Evolutionary conservation across 176 grass and related monocot species (phyloP), one percentile per base, ranked within the genome.

Genomic region (Elymus sibiricus): DNA sequence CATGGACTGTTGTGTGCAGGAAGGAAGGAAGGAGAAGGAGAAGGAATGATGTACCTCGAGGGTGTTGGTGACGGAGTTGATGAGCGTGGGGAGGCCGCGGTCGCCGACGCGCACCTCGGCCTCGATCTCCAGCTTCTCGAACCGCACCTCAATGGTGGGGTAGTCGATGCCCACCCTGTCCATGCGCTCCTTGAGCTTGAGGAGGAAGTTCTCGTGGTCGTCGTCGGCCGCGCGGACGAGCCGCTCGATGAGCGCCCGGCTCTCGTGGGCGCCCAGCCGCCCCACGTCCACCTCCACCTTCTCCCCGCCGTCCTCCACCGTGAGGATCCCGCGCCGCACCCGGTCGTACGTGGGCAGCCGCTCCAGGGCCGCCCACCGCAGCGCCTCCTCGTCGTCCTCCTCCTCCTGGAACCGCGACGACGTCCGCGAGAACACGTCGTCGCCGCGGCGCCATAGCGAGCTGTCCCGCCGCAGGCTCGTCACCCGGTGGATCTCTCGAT

Each of bases 361-460:
- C 94, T 99, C 97, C n/a, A 99, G 86, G 60, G 97, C 97, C 17
- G 97, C 97, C 97, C 97, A 99, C 65, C 78, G 76, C 47, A 99
- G 87, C 27, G 94, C 94, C 88, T 96, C 94, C 85, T 99, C 97
- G 79, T 99, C 97, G 70, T 99, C 92, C 37, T 98, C 90, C 47
- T 92, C 91, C 29, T 77, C 85, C n/a, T 88, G 81, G 81, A 91
- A 88, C 85, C 93, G 80, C 70, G 90, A 85, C 65, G 88, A 90
- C 68, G 86, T 83, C 56, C 85, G 82, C 17, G 95, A 93, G 93
- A 98, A 98, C 44, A 93, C 89, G 29, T 91, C 89, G 34, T 90
- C 85, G 7, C 89, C 86, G 14, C 87, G 74, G 0, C 82, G 85
- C 93, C 95, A 94, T 19, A 93, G 47, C 58, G 92, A 95, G 70